A percentile compares a stretch with the other conserved stretches of the same genome.
Conservation (phyloP, 139 green algal species). For the Chlorella sp. region DNA sequence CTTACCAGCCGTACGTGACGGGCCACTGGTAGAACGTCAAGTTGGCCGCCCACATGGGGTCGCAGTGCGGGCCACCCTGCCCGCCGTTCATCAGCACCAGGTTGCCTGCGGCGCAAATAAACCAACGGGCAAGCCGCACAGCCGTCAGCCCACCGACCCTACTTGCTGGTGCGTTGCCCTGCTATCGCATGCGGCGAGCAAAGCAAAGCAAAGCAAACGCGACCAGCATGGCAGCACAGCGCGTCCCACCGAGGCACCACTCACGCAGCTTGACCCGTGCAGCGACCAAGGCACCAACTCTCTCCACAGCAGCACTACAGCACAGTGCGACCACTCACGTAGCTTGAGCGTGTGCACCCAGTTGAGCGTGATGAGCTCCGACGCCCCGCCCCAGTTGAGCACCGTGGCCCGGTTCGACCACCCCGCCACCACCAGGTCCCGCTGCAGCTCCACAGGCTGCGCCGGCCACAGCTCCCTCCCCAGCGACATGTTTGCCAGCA, state of each 20-base stretch:
- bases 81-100: constrained; percentile 6
- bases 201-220: neutral
- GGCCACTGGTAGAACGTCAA: constrained; percentile 9
- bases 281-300: neutral
- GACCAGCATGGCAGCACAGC: neutral
- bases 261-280: neutral
- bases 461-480: neutral
- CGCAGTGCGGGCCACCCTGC: neutral
- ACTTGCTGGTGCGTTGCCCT: too few species aligned
- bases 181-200: neutral
- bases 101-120: neutral
- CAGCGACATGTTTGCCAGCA: neutral
- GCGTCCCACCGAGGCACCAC: neutral
- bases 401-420: neutral
- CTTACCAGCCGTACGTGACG: neutral
- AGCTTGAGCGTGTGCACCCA: neutral
- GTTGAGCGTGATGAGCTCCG: neutral
- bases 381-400: constrained; percentile 2
- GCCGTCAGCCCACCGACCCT: neutral
- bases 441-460: neutral
- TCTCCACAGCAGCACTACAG: neutral
- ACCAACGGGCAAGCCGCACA: neutral
- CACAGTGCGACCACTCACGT: constrained; percentile 1
- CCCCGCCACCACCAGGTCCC: constrained; percentile 1
- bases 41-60: constrained; percentile 1